Base-by-base conservation (phyloP, 331 rosid species). In the Dryas integrifolia region DNA sequence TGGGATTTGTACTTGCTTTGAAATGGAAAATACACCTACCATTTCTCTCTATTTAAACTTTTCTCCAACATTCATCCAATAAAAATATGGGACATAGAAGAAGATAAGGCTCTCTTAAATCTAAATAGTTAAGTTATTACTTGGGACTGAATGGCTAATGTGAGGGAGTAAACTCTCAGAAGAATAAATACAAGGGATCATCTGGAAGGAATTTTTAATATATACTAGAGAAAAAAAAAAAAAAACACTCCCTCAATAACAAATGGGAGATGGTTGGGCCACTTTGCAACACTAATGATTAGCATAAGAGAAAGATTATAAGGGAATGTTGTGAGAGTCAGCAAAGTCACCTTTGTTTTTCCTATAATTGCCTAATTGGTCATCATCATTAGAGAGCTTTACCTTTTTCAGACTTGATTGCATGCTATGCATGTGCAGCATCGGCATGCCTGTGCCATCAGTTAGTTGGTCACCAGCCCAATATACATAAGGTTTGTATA, bases 391-490 rank as follows among this genome's bases (percentile, higher is more conserved):
- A 50, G 3, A 21, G 50, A 41, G 35, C 50, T 41, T 39, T n/a
- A 45, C 49, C 67, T 41, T n/a, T 38, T 14, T 60, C 45, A 30
- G 35, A 30, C 35, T 30, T 30, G 2, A 16, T 39, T 24, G 61
- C 65, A 61, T 59, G 69, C 44, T 48, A 44, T n/a, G n/a, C n/a
- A n/a, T 49, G 13, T 13, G 74, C 75, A 43, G 60, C 69, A 21
- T 41, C 38, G 10, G 69, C 67, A 26, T 71, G 47, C 75, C 58
- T 71, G 75, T 58, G 72, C 63, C 74, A 61, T 72, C 47, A 58
- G 84, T 84, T 82, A 58, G 84, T 84, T 82, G 88, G 77, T 76
- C 74, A 85, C 84, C 86, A 67, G 83, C 80, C 18, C 76, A 53
- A 39, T 26, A 14, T 57, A 61, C 9, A 39, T 4, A 9, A 7